These are phyloP conservation scores for Colletotrichum destructivum DNA, from an alignment of 2,329 filamentous ascomycete species.

Conservation along the genomic window DNA sequence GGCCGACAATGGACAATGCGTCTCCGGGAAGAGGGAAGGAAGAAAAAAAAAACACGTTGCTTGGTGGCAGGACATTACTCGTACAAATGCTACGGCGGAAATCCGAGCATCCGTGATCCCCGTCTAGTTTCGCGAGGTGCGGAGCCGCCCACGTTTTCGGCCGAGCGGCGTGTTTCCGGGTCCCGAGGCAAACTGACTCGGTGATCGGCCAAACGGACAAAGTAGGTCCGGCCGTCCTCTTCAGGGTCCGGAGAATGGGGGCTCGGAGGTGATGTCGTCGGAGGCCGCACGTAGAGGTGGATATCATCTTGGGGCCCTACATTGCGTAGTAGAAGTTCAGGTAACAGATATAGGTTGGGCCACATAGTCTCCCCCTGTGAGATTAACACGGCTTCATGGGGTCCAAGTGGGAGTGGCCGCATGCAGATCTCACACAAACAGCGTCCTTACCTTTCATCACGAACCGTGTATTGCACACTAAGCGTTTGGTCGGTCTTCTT, in stretches of 20 bases:
- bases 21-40: background rate
- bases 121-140: background rate
- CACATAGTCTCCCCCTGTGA: too few relatives aligned
- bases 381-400: too few relatives aligned
- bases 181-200: background rate
- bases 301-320: background rate
- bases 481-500: too few relatives aligned
- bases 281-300: background rate
- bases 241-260: background rate
- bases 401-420: too few relatives aligned
- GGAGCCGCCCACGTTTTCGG: background rate
- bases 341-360: too few relatives aligned
- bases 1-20: constrained; percentile 1
- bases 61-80: background rate
- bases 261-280: too few relatives aligned
- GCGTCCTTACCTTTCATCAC: too few relatives aligned
- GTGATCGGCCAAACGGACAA: background rate
- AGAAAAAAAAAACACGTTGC: background rate
- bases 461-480: too few relatives aligned
- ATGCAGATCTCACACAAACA: too few relatives aligned
- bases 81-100: background rate
- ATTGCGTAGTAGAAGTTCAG: too few relatives aligned
- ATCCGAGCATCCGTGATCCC: background rate
- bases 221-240: background rate
- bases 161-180: background rate